These are phyloP conservation scores for Nigrospora sphaerica DNA, from an alignment of 2,329 filamentous ascomycete genomes.

Conservation along the genomic window DNA sequence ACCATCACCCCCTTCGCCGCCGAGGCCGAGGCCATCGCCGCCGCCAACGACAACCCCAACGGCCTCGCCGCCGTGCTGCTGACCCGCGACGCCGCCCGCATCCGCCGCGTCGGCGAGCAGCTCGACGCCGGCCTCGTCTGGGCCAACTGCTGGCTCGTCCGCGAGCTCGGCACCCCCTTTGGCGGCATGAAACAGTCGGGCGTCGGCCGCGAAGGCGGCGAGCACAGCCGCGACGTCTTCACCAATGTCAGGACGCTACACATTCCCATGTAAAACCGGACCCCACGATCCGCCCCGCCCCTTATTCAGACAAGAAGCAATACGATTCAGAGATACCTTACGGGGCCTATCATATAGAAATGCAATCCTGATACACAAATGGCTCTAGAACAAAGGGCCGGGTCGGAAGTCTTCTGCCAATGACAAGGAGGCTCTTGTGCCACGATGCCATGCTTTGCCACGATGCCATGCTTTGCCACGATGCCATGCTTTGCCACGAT, in stretches of 20 bases:
- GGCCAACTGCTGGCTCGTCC: conserved; percentile 25
- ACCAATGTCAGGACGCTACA: conserved; percentile 22
- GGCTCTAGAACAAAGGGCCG: too few species aligned
- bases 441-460: too few species aligned
- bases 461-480: too few species aligned
- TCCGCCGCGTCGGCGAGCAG: conserved; percentile 21
- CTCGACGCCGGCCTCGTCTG: conserved; percentile 24
- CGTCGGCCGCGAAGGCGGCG: conserved; percentile 21
- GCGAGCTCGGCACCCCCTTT: conserved; percentile 24
- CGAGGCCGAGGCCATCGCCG: conserved; percentile 16
- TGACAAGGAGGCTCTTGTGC: too few species aligned
- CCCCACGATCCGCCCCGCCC: too few species aligned
- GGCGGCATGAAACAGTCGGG: conserved; percentile 26
- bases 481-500: too few species aligned
- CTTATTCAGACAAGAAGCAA: too few species aligned
- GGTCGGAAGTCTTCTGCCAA: too few species aligned
- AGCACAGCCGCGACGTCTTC: conserved; percentile 24
- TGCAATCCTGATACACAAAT: too few species aligned
- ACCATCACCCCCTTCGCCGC: conserved; percentile 26
- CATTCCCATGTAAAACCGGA: conserved; percentile 8
- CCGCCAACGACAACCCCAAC: conserved; percentile 21
- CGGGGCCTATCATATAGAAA: too few species aligned
- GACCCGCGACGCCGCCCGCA: conserved; percentile 19
- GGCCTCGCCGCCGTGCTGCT: conserved; percentile 21
- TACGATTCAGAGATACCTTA: too few species aligned